phyloP scores from a whole-genome alignment of 768 basidiomycete genomes.

The Fistulinella prunicolor region DNA sequence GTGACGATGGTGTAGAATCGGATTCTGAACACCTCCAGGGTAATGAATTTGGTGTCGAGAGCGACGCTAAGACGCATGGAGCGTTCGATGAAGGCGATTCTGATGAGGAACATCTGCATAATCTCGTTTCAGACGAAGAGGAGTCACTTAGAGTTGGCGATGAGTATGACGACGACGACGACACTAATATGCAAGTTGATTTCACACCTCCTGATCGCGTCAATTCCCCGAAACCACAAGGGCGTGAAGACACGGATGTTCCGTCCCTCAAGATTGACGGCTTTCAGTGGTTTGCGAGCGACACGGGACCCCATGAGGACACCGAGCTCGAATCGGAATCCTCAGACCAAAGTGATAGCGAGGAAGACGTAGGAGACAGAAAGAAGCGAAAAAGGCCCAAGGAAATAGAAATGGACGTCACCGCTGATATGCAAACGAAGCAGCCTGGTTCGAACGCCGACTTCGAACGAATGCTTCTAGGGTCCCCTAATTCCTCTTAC shows the following conservation, averaged over 20 bases:
- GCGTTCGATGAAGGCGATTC: constrained; percentile 22
- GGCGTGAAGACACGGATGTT: not conserved
- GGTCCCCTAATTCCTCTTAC: constrained; percentile 95
- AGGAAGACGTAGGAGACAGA: constrained; percentile 36
- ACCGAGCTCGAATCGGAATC: constrained; percentile 34
- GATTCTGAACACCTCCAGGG: constrained; percentile 27
- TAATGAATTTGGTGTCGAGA: constrained; percentile 31
- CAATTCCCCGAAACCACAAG: not conserved
- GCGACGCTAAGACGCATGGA: constrained; percentile 22
- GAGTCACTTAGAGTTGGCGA: constrained; percentile 13
- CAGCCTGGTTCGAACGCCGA: constrained; percentile 89
- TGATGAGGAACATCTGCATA: constrained; percentile 4
- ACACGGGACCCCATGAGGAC: constrained; percentile 37
- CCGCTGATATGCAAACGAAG: constrained; percentile 83
- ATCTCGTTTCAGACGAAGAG: constrained; percentile 20
- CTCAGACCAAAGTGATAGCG: constrained; percentile 42
- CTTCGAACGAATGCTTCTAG: constrained; percentile 89
- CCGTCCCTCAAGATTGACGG: constrained; percentile 55
- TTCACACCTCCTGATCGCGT: not conserved
- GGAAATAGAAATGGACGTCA: constrained; percentile 74
- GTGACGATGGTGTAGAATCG: constrained; percentile 42
- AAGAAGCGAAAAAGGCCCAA: constrained; percentile 67
- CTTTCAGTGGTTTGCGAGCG: constrained; percentile 67
- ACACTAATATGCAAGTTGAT: constrained; percentile 21
- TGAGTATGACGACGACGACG: constrained; percentile 15